Conservation (phyloP, 1,284 basidiomycete genomes). For the Cutaneotrichosporon sp. region DNA sequence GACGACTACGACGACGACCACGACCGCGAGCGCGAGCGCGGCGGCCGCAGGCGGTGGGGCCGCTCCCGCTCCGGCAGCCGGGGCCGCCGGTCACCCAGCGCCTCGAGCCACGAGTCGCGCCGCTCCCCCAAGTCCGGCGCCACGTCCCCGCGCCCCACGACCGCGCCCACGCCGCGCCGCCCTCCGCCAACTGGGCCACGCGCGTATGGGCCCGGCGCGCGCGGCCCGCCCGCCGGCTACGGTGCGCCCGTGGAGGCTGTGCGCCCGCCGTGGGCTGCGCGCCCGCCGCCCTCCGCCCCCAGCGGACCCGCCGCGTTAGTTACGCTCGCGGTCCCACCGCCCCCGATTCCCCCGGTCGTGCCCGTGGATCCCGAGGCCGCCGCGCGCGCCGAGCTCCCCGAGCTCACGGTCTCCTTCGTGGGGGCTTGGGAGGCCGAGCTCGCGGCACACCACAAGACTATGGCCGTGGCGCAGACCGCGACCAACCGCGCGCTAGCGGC, state of each 20-base stretch:
- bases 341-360: too few species aligned
- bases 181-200: conserved; percentile 32
- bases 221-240: conserved; percentile 9
- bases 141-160: conserved; percentile 18
- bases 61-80: not conserved
- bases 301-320: too few species aligned
- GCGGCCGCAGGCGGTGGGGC: not conserved
- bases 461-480: conserved; percentile 21
- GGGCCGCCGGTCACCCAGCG: not conserved
- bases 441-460: conserved; percentile 27
- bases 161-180: conserved; percentile 20
- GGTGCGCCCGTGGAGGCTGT: not conserved
- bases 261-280: conserved; percentile 8
- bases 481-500: conserved; percentile 33
- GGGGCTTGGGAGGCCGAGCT: conserved; percentile 44
- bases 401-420: conserved; percentile 30
- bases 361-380: conserved; percentile 25
- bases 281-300: not conserved
- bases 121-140: conserved; percentile 1
- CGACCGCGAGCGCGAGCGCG: not conserved
- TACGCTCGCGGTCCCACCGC: too few species aligned
- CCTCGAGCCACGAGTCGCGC: not conserved
- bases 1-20: not conserved
- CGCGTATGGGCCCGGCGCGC: conserved; percentile 20
- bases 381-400: conserved; percentile 35